These are phyloP conservation scores for Camelina neglecta DNA, from an alignment of 345 rosid species.

Conservation along the genomic window DNA sequence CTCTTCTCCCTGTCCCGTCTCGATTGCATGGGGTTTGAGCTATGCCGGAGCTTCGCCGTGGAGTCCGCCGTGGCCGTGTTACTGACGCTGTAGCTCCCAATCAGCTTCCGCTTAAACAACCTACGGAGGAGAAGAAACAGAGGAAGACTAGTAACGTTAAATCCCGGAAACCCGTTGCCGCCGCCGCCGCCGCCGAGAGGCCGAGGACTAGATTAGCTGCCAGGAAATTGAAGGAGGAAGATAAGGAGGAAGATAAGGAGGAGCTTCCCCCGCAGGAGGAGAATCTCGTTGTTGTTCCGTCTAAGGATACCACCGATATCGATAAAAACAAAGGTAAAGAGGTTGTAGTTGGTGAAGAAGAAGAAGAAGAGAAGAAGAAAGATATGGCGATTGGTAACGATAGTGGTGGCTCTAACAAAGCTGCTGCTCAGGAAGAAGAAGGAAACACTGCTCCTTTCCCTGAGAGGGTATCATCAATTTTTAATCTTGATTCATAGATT, in stretches of 20 bases:
- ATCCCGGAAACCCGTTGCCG: conserved; percentile 51
- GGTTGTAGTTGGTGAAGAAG: conserved; percentile 23
- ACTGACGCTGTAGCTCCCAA: conserved; percentile 41
- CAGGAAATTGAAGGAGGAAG: conserved; percentile 52
- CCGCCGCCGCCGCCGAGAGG: conserved; percentile 48
- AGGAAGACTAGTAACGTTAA: conserved; percentile 45
- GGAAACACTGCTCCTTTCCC: conserved; percentile 90
- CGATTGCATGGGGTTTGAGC: conserved; percentile 78
- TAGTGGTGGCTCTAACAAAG: conserved; percentile 81
- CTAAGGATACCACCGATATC: conserved; percentile 45
- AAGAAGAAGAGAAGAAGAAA: conserved; percentile 29
- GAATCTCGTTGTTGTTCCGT: conserved; percentile 42
- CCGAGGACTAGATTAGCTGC: conserved; percentile 70
- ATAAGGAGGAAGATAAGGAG: conserved; percentile 16
- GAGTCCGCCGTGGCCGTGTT: conserved; percentile 74
- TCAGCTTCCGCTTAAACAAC: conserved; percentile 27
- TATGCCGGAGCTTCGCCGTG: conserved; percentile 94
- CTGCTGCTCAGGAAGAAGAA: conserved; percentile 86
- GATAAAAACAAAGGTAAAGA: conserved; percentile 47
- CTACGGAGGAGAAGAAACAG: conserved; percentile 41
- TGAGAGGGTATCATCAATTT: conserved; percentile 58
- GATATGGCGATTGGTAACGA: conserved; percentile 61
- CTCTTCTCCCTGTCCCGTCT: conserved; percentile 45
- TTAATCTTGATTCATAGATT: background rate
- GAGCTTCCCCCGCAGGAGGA: conserved; percentile 14